Evolutionary conservation across 331 rosid species (phyloP), one percentile per base, ranked within the genome.

Genomic region (Telfairia occidentalis): DNA sequence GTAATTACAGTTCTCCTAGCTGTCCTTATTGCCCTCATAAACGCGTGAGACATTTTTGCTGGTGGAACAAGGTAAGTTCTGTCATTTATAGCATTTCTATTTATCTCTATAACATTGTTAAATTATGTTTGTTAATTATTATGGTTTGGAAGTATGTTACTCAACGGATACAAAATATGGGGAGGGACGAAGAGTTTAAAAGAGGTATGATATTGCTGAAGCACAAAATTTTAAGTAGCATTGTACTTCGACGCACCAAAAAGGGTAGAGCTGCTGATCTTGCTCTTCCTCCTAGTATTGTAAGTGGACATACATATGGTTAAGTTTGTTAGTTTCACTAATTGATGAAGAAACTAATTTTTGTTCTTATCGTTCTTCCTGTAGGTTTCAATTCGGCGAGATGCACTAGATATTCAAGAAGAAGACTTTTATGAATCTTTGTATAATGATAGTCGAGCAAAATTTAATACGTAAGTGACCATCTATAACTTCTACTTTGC

Each of bases 1-100:
- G 53, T 3, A 42, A 69, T 77, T 74, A 82, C 77, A 72, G 76
- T 52, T 79, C 90, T 77, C 16, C 77, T 53, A 78, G 81, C 70
- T 94, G 98, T 84, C 43, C 88, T 12, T 54, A 77, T 75, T 94
- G 97, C 84, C 77, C 63, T 48, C 98, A 94, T 82, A 89, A 85
- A 78, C 85, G 97, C 49, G 88, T 88, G 75, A 85, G 98, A 55
- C 98, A 94, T 81, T 94, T 91, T 81, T 88, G 98, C 78, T 94
- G 98, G 98, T 94, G 98, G 97, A 94, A 94, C 75, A 94, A 90
- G 78, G 98, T 91, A 83, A 83, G 88, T 86, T 74, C 50, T 76
- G 77, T 75, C 83, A 26, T 77, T 54, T 32, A 15, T 58, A 63
- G 23, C 64, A 61, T 19, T 38, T 76, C 23, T 77, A 29, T 78